Conservation (phyloP, 495 filamentous ascomycete genomes). For the Neurospora sp. region DNA sequence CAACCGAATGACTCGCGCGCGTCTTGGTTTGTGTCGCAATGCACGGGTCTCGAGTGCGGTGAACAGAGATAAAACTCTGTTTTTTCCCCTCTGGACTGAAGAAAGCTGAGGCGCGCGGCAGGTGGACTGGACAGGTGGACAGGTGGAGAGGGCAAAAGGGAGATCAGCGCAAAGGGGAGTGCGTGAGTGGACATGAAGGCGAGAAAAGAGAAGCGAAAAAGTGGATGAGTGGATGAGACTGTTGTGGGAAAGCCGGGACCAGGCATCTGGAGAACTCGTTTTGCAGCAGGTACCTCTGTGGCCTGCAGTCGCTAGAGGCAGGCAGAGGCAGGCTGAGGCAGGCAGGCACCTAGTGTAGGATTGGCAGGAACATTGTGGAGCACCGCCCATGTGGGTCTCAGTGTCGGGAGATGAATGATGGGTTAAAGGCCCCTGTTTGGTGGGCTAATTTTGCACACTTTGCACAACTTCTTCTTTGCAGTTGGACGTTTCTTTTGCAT, state of each 20-base stretch:
- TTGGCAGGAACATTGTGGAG: neutral
- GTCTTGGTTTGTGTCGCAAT: neutral
- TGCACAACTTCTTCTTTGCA: neutral
- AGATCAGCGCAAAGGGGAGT: neutral
- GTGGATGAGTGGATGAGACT: neutral
- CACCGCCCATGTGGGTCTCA: neutral
- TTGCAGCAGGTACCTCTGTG: neutral
- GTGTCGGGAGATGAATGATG: neutral
- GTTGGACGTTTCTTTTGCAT: neutral
- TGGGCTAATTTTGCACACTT: neutral
- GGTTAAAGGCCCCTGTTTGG: neutral
- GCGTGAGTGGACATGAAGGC: neutral
- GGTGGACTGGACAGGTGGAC: neutral
- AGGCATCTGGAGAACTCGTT: neutral
- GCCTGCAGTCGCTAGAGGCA: neutral
- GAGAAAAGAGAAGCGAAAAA: neutral
- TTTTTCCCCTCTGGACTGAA: neutral
- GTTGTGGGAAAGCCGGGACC: neutral
- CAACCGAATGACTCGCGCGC: neutral
- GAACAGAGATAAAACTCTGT: neutral
- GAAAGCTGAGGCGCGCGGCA: neutral
- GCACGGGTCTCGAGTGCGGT: neutral
- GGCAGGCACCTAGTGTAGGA: neutral
- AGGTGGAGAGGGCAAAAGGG: neutral
- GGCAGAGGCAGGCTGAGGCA: neutral